phyloP scores from a whole-genome alignment of 2,329 filamentous ascomycete species.

The Sporothrix brunneoviolacea region DNA sequence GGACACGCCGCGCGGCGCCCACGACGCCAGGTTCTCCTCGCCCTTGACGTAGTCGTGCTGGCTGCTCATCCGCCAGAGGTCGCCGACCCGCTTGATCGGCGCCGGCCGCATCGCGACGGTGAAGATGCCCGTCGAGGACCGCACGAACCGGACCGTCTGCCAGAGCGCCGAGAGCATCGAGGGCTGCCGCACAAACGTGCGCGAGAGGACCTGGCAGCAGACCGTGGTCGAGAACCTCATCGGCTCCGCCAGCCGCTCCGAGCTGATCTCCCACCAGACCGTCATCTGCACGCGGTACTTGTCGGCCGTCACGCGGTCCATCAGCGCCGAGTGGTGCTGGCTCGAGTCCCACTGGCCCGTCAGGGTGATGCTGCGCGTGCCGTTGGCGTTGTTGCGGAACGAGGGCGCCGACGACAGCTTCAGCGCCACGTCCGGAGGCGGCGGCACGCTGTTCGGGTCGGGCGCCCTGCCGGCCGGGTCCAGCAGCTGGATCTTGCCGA shows the following conservation, averaged over 20 bases:
- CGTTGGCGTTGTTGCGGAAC: conserved; percentile 81
- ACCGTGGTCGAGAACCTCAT: conserved; percentile 81
- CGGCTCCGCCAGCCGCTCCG: conserved; percentile 75
- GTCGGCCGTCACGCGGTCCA: conserved; percentile 91
- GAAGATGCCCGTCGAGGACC: conserved; percentile 81
- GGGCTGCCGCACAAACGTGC: conserved; percentile 76
- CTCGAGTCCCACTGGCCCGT: conserved; percentile 97
- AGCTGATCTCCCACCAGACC: conserved; percentile 73
- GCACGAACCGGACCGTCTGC: conserved; percentile 77
- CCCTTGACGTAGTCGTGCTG: conserved; percentile 94
- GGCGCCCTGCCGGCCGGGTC: conserved; percentile 68
- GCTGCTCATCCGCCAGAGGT: conserved; percentile 95
- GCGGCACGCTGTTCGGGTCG: background rate
- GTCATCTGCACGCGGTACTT: conserved; percentile 87
- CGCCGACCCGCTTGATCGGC: conserved; percentile 83
- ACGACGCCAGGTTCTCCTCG: conserved; percentile 76
- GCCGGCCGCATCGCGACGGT: conserved; percentile 79
- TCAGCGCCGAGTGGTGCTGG: conserved; percentile 79
- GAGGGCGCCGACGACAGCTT: conserved; percentile 71
- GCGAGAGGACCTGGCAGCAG: conserved; percentile 74
- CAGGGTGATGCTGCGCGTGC: conserved; percentile 78
- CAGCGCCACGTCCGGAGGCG: conserved; percentile 60
- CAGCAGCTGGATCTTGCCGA: conserved; percentile 75
- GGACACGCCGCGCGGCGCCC: conserved; percentile 84
- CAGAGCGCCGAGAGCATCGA: conserved; percentile 84